Evolutionary conservation across 148 eudicot genomes (phyloP).

Genomic region (Spergularia marina): DNA sequence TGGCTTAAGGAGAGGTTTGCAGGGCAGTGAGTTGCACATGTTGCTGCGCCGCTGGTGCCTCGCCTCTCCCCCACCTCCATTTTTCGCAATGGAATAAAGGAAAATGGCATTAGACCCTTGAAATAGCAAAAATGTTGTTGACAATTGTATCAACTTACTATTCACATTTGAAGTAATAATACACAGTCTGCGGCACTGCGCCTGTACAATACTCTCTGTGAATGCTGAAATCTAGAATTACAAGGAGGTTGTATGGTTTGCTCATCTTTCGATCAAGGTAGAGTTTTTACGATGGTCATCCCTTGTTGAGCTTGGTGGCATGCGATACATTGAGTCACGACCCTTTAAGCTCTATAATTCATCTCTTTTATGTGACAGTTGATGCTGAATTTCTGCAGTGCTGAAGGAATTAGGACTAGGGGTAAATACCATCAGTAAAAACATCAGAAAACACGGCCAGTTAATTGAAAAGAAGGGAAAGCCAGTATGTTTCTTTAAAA

Average conservation of each 20-base stretch:
- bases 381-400: neutral
- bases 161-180: neutral
- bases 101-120: no score
- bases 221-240: neutral
- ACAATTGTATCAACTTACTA: neutral
- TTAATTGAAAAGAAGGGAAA: neutral
- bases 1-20: slow-evolving; percentile 14
- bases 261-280: neutral
- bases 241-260: neutral
- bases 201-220: neutral
- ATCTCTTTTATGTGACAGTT: neutral
- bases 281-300: neutral
- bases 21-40: slow-evolving; percentile 5
- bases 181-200: neutral
- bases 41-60: slow-evolving; percentile 10
- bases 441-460: neutral
- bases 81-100: neutral
- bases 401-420: neutral
- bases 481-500: neutral
- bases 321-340: neutral
- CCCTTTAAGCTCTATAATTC: neutral
- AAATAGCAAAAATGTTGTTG: neutral
- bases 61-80: slow-evolving; percentile 17
- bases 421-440: neutral
- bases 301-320: neutral